phyloP scores from a whole-genome alignment of 768 basidiomycete genomes.

The Myochromella boudieri region DNA sequence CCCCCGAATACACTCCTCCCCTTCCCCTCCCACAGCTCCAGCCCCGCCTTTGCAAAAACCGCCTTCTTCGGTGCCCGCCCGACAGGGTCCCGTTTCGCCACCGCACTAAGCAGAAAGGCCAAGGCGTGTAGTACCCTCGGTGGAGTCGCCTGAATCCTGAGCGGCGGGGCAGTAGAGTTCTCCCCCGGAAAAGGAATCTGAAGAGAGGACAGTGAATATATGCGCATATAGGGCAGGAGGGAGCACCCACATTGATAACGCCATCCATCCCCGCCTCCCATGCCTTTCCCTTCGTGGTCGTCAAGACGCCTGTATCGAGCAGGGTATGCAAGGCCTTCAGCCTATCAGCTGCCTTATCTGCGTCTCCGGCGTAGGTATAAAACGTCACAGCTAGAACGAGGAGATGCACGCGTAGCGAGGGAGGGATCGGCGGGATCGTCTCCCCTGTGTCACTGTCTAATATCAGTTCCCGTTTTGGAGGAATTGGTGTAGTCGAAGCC shows the following conservation, averaged over 20 bases:
- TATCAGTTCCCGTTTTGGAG: background rate
- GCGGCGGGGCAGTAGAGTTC: constrained; percentile 31
- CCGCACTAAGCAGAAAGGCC: constrained; percentile 64
- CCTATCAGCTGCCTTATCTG: constrained; percentile 45
- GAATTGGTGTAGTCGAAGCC: background rate
- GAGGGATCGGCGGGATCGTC: constrained; percentile 25
- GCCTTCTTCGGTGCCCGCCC: constrained; percentile 74
- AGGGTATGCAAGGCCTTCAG: constrained; percentile 63
- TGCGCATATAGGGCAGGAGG: background rate
- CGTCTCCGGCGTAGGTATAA: constrained; percentile 58
- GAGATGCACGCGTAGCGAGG: constrained; percentile 48
- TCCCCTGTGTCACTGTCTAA: too few species aligned
- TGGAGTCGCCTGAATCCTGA: constrained; percentile 63
- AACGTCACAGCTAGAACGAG: constrained; percentile 64
- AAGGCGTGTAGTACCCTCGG: constrained; percentile 64
- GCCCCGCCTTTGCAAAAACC: constrained; percentile 66
- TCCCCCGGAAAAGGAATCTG: constrained; percentile 35
- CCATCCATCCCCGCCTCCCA: constrained; percentile 29
- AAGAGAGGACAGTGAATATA: constrained; percentile 20
- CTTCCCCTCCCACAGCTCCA: constrained; percentile 43
- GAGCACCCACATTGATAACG: constrained; percentile 29
- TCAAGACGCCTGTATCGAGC: constrained; percentile 58
- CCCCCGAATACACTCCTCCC: constrained; percentile 20
- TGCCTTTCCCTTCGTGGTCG: background rate
- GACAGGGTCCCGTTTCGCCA: constrained; percentile 70